These are phyloP conservation scores for Maudiozyma serrabonitensis DNA, from an alignment of 805 yeast species.

Conservation along the genomic window DNA sequence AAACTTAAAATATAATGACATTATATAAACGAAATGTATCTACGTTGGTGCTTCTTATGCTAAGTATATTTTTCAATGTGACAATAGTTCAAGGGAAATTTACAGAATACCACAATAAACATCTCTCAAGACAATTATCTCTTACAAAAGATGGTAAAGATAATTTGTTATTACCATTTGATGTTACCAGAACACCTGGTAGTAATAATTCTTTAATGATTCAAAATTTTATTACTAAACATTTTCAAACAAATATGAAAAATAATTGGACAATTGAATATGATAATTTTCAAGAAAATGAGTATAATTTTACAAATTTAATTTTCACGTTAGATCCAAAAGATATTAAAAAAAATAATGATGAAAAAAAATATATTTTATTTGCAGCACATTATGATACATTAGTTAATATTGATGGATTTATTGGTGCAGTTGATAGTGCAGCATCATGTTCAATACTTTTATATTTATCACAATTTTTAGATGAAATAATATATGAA, in stretches of 20 bases:
- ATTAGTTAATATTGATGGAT: slow-evolving; percentile 37
- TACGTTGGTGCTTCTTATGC: no score
- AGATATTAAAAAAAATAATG: slow-evolving; percentile 3
- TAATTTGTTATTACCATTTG: slow-evolving; percentile 26
- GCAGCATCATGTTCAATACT: slow-evolving; percentile 49
- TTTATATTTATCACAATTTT: slow-evolving; percentile 34
- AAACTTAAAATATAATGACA: no score
- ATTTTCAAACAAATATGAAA: slow-evolving; percentile 23
- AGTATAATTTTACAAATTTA: slow-evolving; percentile 32
- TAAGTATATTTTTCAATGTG: background rate
- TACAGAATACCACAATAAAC: background rate
- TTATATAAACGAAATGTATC: no score
- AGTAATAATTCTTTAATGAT: slow-evolving; percentile 31
- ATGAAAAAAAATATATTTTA: slow-evolving; percentile 25
- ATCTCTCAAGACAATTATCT: slow-evolving; percentile 4
- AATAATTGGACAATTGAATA: slow-evolving; percentile 21
- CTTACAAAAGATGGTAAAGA: background rate
- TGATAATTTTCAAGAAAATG: slow-evolving; percentile 31
- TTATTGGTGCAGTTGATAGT: slow-evolving; percentile 51
- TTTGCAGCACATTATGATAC: slow-evolving; percentile 52
- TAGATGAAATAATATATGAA: slow-evolving; percentile 11
- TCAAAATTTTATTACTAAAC: slow-evolving; percentile 29
- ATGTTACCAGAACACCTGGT: slow-evolving; percentile 36
- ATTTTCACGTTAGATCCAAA: slow-evolving; percentile 22
- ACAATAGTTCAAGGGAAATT: background rate